These are phyloP conservation scores for Coemansia sp. DNA, from an alignment of 192 early-diverging fungal species.

Conservation along the genomic window DNA sequence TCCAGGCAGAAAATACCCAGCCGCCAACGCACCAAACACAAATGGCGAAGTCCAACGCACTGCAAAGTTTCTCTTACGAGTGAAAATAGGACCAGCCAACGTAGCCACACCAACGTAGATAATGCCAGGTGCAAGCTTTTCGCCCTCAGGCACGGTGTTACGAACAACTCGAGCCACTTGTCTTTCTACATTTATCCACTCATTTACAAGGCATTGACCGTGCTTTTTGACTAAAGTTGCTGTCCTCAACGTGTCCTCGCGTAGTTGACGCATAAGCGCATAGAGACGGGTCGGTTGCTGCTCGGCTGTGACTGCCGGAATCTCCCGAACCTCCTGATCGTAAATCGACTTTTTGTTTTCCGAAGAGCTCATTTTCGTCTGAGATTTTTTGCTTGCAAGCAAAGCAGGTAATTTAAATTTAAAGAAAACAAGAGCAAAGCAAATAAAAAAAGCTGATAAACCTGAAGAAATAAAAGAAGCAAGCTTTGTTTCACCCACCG, in stretches of 20 bases:
- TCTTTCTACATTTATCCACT: conserved; percentile 29
- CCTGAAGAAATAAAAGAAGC: not conserved
- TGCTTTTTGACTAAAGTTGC: not conserved
- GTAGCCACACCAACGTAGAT: conserved; percentile 49
- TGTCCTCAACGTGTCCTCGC: not conserved
- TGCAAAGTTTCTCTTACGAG: conserved; percentile 30
- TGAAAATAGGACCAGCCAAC: conserved; percentile 54
- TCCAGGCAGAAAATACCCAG: conserved; percentile 42
- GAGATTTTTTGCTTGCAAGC: not conserved
- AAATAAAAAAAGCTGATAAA: not conserved
- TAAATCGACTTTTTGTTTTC: conserved; percentile 45
- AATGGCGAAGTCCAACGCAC: conserved; percentile 47
- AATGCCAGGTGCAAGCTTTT: conserved; percentile 37
- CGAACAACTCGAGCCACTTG: conserved; percentile 8
- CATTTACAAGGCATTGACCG: conserved; percentile 22
- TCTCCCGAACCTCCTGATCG: conserved; percentile 14
- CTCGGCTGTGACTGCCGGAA: not conserved
- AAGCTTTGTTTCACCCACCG: not conserved
- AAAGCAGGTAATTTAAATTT: too few species aligned
- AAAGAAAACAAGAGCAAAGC: not conserved
- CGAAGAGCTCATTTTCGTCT: not conserved
- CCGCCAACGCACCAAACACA: conserved; percentile 36
- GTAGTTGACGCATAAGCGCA: conserved; percentile 4
- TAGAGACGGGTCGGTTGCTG: conserved; percentile 18
- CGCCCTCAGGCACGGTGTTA: conserved; percentile 38